Evolutionary conservation across 371 early-diverging fungal species (phyloP), one percentile per base, ranked within the genome.

Genomic region (Batkoa obscura): DNA sequence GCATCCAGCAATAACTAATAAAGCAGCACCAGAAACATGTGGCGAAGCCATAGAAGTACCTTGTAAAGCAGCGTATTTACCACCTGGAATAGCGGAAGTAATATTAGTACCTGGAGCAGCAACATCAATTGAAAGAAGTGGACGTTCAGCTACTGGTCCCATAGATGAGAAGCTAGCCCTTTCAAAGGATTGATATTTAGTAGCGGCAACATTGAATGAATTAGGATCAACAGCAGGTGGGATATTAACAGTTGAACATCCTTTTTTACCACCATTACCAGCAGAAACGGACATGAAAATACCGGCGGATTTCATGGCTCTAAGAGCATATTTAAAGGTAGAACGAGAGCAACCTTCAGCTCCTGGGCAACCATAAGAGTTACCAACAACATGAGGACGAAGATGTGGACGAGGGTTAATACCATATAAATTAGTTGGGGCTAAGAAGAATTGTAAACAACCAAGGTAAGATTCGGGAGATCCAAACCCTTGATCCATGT

Each of bases 1-100:
- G 33, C 55, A 55, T 4, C 15, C 61, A 1, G 41, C 43, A 15
- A 55, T 55, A 3, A 55, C 43, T 6, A 55, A 32, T 2, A 55
- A 67, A 10, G 82, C 78, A 35, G 78, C 79, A 39, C 88, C 90
- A 32, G 81, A 70, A 12, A 84, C 84, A 64, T 86, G 86, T 4
- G 90, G 88, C 23, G 75, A 68, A 4, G 88, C 85, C 88, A 88
- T 88, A 2, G 69, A 68, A 0, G 74, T 74, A 5, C 76, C 76
- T 17, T 64, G 8, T n/a, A 39, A 43, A 31, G 43, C 55, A 33
- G 55, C 55, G 32, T 31, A 42, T 43, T 42, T 12, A 43, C 31
- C 10, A 6, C 55, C 55, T 10, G 4, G 15, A 64, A 62, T 49
- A 66, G 55, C 66, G 47, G n/a, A 68, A 59, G 59, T 66, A 60